Conservation (phyloP, 2,329 filamentous ascomycete species). For the Diaporthe vaccinii region DNA sequence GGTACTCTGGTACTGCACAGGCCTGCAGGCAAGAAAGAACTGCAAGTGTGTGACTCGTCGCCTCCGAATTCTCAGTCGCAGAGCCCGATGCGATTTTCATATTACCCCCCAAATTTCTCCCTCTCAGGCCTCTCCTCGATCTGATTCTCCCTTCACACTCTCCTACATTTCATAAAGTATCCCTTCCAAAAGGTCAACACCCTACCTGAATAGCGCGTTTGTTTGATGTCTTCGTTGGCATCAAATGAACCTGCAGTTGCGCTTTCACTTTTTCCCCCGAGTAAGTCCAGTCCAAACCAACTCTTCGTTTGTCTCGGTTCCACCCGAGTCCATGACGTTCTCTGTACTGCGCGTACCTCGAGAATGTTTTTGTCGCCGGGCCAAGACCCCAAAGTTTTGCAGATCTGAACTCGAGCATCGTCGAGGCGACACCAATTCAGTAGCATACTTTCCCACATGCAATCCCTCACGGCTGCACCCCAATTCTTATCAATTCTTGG, state of each 20-base stretch:
- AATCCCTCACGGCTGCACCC: background rate
- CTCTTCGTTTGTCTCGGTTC: conserved; percentile 43
- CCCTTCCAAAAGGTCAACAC: conserved; percentile 38
- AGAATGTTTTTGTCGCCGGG: conserved; percentile 5
- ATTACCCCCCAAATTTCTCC: conserved; percentile 39
- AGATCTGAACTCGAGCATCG: background rate
- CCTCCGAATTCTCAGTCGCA: conserved; percentile 14
- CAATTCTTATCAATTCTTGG: background rate
- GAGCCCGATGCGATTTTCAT: conserved; percentile 19
- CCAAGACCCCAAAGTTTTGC: background rate
- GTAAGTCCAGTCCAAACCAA: conserved; percentile 61
- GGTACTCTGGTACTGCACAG: background rate
- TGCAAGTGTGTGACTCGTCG: conserved; percentile 25
- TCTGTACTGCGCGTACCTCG: conserved; percentile 7
- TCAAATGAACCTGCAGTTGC: conserved; percentile 98
- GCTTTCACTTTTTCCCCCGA: conserved; percentile 70
- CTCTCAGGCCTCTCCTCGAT: background rate
- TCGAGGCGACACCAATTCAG: background rate
- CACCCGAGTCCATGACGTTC: conserved; percentile 33
- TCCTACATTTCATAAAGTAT: conserved; percentile 34
- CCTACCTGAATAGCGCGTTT: conserved; percentile 78
- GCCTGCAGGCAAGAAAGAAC: background rate
- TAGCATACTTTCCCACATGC: background rate
- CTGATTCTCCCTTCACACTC: background rate
- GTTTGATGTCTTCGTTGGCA: conserved; percentile 87